Evolutionary conservation across 345 rosid genomes (phyloP), one percentile per base, ranked within the genome.

Genomic region (Limnanthes douglasii): DNA sequence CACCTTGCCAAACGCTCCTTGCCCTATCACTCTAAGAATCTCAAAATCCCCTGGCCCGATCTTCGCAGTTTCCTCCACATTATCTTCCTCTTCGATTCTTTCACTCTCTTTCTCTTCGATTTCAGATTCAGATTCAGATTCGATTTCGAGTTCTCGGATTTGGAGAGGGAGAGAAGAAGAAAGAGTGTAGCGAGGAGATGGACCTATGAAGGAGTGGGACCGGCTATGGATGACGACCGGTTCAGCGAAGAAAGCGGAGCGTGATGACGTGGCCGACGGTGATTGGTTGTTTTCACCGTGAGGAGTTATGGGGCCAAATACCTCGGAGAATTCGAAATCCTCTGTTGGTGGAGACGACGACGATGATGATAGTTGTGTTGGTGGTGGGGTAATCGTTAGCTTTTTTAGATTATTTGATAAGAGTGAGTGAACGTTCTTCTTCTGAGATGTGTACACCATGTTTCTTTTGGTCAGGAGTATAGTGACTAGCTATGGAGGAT

Each of bases 181-280:
- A 55, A 42, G 55, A 45, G 72, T 31, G 64, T 34, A 69, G 29
- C 88, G 88, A 37, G 82, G 82, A 26, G 88, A 78, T 12, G 88
- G 88, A 5, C 88, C 88, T 14, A 78, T 65, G 32, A 61, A 78
- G 39, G 82, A 78, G 69, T 73, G 88, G 51, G 82, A 73, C 29
- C 82, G 56, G 66, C 57, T 47, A 49, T 67, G 72, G 51, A 78
- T 73, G 12, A 78, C 70, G 5, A 1, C 68, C 2, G 80, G 80
- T 37, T 70, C 66, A 5, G 50, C 63, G 3, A 46, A 5, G 11
- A 55, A 29, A n/a, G 48, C 53, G 4, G 48, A 16, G 11, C 60
- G 15, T 5, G 69, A 4, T 3, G 64, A 37, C 1, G 64, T 12
- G 20, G 76, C 36, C 4, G 69, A 6, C 0, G 66, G 48, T 18